phyloP scores from a whole-genome alignment of 2,329 filamentous ascomycete species.

The Diaporthe sp. region DNA sequence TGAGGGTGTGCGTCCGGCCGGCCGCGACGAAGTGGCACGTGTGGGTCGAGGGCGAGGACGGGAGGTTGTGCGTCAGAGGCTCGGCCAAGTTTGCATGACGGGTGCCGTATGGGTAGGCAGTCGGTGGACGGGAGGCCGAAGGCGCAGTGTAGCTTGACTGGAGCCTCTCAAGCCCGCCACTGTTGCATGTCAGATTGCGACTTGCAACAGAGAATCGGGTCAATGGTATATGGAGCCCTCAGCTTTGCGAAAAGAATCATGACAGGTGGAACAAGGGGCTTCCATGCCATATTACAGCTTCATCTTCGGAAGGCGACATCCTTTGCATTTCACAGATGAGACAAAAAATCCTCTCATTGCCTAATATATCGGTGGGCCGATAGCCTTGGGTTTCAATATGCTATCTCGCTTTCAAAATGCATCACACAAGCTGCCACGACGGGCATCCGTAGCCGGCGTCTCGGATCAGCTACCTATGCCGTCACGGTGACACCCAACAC shows the following conservation, averaged over 20 bases:
- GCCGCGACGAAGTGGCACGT: constrained; percentile 67
- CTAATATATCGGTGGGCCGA: neutral
- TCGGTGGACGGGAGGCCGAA: neutral
- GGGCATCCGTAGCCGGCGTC: neutral
- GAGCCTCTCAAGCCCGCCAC: too few relatives aligned
- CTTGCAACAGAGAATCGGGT: neutral
- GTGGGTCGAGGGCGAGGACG: constrained; percentile 74
- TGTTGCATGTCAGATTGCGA: neutral
- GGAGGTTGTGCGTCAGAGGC: constrained; percentile 75
- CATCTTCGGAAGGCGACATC: neutral
- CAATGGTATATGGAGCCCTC: neutral
- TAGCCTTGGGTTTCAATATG: neutral
- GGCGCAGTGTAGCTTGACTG: neutral
- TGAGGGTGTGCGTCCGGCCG: constrained; percentile 76
- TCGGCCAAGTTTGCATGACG: constrained; percentile 21
- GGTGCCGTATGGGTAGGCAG: neutral
- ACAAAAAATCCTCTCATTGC: too few relatives aligned
- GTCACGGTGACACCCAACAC: neutral
- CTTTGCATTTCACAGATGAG: neutral
- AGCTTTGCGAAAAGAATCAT: neutral
- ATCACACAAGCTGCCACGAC: neutral
- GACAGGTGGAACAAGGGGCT: neutral
- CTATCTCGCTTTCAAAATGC: neutral
- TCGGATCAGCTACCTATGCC: neutral
- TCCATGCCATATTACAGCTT: neutral